Percentiles rank a stretch among this genome's conserved stretches.
These are phyloP conservation scores for Phytophthora sansomeana DNA, from an alignment of 352 stramenopile genomes.

Conservation along the genomic window DNA sequence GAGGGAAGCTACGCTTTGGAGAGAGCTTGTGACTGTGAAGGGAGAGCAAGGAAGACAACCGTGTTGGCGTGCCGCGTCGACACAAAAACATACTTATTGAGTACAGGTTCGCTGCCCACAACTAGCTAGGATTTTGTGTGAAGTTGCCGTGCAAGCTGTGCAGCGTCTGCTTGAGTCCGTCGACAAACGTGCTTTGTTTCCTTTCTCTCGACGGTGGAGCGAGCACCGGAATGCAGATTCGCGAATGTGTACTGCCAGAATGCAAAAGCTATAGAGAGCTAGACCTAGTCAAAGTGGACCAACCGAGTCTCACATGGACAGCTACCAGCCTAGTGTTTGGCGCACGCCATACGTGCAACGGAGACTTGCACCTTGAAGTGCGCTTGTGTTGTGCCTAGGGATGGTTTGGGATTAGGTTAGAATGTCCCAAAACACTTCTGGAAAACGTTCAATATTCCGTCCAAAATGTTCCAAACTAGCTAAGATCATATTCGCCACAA, in stretches of 20 bases:
- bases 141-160: neutral
- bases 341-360: neutral
- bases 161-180: neutral
- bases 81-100: constrained; percentile 49
- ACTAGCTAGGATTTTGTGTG: constrained; percentile 1
- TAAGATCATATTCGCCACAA: neutral
- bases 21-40: constrained; percentile 30
- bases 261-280: no score
- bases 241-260: no score
- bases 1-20: constrained; percentile 26
- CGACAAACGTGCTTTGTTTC: neutral
- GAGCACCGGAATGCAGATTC: no score
- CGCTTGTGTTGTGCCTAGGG: neutral
- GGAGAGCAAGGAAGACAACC: constrained; percentile 24
- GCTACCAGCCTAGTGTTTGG: no score
- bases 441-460: neutral
- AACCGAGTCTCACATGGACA: no score
- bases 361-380: constrained; percentile 20
- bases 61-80: constrained; percentile 22
- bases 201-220: no score
- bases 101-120: constrained; percentile 33
- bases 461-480: neutral
- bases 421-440: neutral
- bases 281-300: no score
- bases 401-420: neutral